Conservation (phyloP, 768 basidiomycete genomes). For the Russula earlei region DNA sequence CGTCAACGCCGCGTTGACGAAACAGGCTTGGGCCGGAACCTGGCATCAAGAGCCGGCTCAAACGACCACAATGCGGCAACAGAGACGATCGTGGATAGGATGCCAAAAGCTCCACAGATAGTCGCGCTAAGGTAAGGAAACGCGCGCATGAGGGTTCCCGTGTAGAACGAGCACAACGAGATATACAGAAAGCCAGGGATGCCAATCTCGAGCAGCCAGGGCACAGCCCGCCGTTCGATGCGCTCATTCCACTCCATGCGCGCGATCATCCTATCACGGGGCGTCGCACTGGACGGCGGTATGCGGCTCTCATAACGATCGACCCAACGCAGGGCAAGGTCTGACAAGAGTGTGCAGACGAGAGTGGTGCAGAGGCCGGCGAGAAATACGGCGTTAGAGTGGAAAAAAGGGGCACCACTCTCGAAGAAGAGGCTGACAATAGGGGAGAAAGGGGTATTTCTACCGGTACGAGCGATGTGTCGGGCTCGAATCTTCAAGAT, state of each 20-base stretch:
- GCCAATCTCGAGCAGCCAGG: constrained; percentile 8
- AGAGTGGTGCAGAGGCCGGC: constrained; percentile 8
- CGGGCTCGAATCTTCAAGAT: constrained; percentile 5
- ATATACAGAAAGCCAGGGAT: constrained; percentile 4
- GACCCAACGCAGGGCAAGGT: constrained; percentile 11
- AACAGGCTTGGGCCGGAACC: constrained; percentile 2
- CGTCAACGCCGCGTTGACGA: not conserved
- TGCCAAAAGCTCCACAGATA: not conserved
- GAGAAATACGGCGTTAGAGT: constrained; percentile 6
- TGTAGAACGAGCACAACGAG: not conserved
- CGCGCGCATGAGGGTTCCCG: not conserved
- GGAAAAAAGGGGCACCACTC: not conserved
- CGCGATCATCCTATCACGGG: constrained; percentile 9
- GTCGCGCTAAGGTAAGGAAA: not conserved
- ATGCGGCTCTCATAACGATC: not conserved
- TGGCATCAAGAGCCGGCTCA: constrained; percentile 7
- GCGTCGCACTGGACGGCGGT: not conserved
- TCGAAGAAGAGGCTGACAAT: constrained; percentile 15
- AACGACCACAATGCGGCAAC: not conserved
- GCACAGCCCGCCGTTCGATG: constrained; percentile 3
- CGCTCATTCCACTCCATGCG: constrained; percentile 14
- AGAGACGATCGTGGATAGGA: not conserved
- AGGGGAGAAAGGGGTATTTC: not conserved
- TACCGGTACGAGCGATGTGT: constrained; percentile 4
- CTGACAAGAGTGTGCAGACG: constrained; percentile 5